Base-by-base conservation (phyloP, 2,329 filamentous ascomycete species). In the Penicillium sp. region DNA sequence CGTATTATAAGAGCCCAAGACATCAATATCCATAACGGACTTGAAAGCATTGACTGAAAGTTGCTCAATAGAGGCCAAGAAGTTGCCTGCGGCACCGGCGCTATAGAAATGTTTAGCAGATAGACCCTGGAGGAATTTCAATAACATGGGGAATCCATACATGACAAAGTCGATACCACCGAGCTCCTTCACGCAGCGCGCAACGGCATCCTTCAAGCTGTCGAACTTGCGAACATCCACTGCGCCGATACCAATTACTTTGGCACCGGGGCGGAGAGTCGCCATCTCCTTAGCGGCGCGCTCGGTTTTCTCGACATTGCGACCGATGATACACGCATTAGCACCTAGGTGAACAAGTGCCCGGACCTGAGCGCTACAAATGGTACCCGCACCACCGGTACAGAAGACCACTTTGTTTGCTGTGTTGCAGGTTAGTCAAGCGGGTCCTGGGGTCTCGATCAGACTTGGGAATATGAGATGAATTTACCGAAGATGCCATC, bases 41-140 rank as follows among this genome's bases (percentile, higher is more conserved):
- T 93, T 96, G 86, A 99, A 96, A 3, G 91, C 95, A 72, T 98
- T 98, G 57, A 90, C 78, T 42, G 87, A 92, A 50, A 98, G 84
- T 61, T 88, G 88, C 42, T 88, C 84, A 59, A 98, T 88, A 4
- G 93, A 90, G 0, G 92, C 89, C 23, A 99, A 83, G 75, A 98
- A 99, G 76, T 99, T 99, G 58, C 95, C 95, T 19, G 95, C 95
- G 14, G 95, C 95, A 50, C 95, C 95, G 21, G 93, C 93, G 72
- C 90, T 95, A 67, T 54, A 50, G 26, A 31, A 23, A 37, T 14
- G 9, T 49, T 67, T 44, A 71, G 60, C 44, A 60, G 29, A 23
- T 27, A n/a, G 10, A 33, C 14, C 7, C 27, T 23, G 5, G 4
- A 23, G 11, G 3, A 7, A 26, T 29, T 19, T 19, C n/a, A 39